Evolutionary conservation across 2,329 filamentous ascomycete genomes (phyloP), one percentile per base, ranked within the genome.

Genomic region (Conoideocrella luteorostrata): DNA sequence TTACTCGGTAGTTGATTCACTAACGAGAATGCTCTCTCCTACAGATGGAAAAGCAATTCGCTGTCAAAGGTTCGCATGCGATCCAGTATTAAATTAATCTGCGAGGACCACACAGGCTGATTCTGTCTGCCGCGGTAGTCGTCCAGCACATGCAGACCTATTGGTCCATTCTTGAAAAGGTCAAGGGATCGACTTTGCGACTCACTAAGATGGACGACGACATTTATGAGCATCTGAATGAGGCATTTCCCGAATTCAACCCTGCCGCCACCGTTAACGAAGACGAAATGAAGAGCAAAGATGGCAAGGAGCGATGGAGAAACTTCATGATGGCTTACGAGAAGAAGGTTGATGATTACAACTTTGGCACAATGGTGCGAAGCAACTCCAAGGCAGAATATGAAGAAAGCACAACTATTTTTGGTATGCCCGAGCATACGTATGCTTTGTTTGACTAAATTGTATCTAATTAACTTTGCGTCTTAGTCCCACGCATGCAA

Each of bases 31-130:
- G 3, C 22, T 20, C 12, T 3, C 37, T 13, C 30, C 12, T 29
- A 6, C 17, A 95, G 87, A 96, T 98, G 64, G 93, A 98, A 78
- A 95, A 96, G 77, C 93, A 97, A 67, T 98, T 98, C 60, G 93
- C 93, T 23, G 93, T 98, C 57, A 97, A 97, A 75, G 86, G 86
- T 88, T 58, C 36, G 60, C 15, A n/a, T n/a, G n/a, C 3, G n/a
- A 33, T 18, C 36, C 12, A n/a, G n/a, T n/a, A n/a, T 15, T 33
- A 11, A 11, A 7, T 15, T 7, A 3, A 13, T 4, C n/a, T 20
- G 7, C 13, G 20, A 28, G n/a, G 23, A 20, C 11, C 5, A 17
- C 23, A 21, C 4, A n/a, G 22, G 24, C 39, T 46, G 29, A 34
- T 21, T 28, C 33, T 21, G 4, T 3, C n/a, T n/a, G n/a, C n/a